Evolutionary conservation across 139 green algal genomes (phyloP).

Genomic region (Chara braunii): DNA sequence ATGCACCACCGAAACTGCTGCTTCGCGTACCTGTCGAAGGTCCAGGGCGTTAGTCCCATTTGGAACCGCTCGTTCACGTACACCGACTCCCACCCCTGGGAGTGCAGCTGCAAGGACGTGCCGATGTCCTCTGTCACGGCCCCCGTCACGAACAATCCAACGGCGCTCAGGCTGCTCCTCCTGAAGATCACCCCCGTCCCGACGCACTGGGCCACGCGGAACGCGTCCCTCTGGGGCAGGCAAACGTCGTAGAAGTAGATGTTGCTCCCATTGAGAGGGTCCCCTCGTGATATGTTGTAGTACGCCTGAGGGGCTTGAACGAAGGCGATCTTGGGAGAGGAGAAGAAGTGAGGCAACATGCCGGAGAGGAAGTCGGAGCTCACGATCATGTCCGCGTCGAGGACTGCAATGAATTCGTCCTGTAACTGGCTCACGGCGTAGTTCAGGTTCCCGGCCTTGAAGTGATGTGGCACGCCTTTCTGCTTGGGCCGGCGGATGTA

Average conservation of each 20-base stretch:
- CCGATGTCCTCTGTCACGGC: slow-evolving; percentile 36
- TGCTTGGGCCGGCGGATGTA: slow-evolving; percentile 29
- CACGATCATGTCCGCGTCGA: slow-evolving; percentile 36
- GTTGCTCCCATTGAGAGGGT: slow-evolving; percentile 32
- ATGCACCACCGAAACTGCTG: no score
- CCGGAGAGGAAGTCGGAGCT: slow-evolving; percentile 11
- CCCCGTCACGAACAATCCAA: slow-evolving; percentile 26
- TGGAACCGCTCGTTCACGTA: no score
- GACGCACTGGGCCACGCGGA: slow-evolving; percentile 35
- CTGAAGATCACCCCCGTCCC: slow-evolving; percentile 24
- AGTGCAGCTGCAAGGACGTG: no score
- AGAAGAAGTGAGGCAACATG: slow-evolving; percentile 24
- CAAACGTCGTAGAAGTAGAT: slow-evolving; percentile 39
- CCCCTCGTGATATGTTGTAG: slow-evolving; percentile 33
- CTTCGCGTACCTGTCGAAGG: no score
- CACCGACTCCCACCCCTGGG: no score
- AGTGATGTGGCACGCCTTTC: slow-evolving; percentile 38
- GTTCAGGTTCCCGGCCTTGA: slow-evolving; percentile 40
- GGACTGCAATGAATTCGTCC: slow-evolving; percentile 22
- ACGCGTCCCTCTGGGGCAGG: no score
- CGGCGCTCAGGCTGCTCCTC: not conserved
- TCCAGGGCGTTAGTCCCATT: no score
- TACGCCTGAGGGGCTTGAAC: slow-evolving; percentile 34
- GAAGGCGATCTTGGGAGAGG: slow-evolving; percentile 19
- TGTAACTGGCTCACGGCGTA: slow-evolving; percentile 6